These are phyloP conservation scores for Punica granatum DNA, from an alignment of 345 rosid species.

Conservation along the genomic window DNA sequence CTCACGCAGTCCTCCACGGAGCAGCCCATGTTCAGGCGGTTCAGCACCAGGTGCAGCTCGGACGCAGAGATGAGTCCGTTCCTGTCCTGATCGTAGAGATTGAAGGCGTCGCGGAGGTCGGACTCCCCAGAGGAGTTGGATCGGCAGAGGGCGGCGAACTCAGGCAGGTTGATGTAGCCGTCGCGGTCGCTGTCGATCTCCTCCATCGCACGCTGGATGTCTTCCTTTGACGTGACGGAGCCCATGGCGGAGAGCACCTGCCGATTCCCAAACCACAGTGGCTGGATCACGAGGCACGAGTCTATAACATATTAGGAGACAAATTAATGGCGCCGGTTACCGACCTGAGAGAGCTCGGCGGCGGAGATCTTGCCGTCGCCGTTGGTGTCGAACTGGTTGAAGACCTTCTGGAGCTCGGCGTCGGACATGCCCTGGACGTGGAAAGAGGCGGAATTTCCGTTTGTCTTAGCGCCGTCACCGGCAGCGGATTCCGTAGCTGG, in stretches of 20 bases:
- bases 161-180: conserved; percentile 54
- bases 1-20: conserved; percentile 52
- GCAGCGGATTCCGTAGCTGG: neutral
- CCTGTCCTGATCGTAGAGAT: conserved; percentile 69
- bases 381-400: conserved; percentile 75
- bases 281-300: neutral
- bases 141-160: conserved; percentile 57
- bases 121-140: conserved; percentile 31
- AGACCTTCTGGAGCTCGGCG: conserved; percentile 49
- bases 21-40: conserved; percentile 54
- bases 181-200: conserved; percentile 77
- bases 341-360: conserved; percentile 51
- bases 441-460: neutral
- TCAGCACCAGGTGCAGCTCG: conserved; percentile 67
- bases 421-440: conserved; percentile 18
- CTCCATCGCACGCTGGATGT: conserved; percentile 49
- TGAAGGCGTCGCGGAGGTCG: conserved; percentile 87
- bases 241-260: conserved; percentile 57
- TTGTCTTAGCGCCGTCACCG: neutral
- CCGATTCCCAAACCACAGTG: neutral
- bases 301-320: neutral
- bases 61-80: conserved; percentile 67
- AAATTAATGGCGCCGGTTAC: neutral
- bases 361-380: conserved; percentile 87
- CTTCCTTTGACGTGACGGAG: conserved; percentile 32